Conservation (phyloP, 2,329 filamentous ascomycete species). For the Herpomyces periplanetae region DNA sequence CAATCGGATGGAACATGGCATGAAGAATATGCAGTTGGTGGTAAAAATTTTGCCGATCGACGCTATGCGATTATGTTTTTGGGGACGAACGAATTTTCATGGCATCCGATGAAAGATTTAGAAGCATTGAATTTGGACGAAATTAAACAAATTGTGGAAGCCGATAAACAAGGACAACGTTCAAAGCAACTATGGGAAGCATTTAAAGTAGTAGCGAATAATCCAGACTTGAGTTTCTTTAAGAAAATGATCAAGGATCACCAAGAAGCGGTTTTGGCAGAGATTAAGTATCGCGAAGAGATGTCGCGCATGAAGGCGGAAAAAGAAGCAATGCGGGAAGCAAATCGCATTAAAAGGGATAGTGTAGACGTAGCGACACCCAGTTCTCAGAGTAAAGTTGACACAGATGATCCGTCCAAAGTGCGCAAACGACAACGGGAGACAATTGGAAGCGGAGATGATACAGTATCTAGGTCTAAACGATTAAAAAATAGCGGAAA, state of each 20-base stretch:
- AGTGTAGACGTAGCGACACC: constrained; percentile 1
- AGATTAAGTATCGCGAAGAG: constrained; percentile 23
- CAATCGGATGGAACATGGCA: constrained; percentile 50
- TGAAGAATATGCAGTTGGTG: constrained; percentile 51
- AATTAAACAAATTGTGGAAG: constrained; percentile 22
- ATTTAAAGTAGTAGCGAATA: constrained; percentile 37
- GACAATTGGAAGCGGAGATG: constrained; percentile 7
- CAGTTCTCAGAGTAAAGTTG: no score
- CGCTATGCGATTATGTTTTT: constrained; percentile 88
- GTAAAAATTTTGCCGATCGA: constrained; percentile 44
- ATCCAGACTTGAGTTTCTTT: constrained; percentile 38
- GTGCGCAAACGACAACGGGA: constrained; percentile 11
- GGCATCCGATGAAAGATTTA: constrained; percentile 14
- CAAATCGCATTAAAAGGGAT: constrained; percentile 1
- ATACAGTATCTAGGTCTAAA: constrained; percentile 8
- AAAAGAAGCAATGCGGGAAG: constrained; percentile 8
- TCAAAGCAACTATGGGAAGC: constrained; percentile 38
- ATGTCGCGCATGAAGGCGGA: constrained; percentile 18
- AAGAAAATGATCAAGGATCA: constrained; percentile 29
- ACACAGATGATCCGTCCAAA: constrained; percentile 4
- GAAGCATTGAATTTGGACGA: constrained; percentile 32
- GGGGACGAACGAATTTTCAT: constrained; percentile 85
- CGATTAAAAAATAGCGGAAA: constrained; percentile 4
- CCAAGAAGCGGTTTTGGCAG: constrained; percentile 14
- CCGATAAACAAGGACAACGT: constrained; percentile 34